Evolutionary conservation across 352 stramenopile species (phyloP).

Genomic region (Saprolegnia diclina): DNA sequence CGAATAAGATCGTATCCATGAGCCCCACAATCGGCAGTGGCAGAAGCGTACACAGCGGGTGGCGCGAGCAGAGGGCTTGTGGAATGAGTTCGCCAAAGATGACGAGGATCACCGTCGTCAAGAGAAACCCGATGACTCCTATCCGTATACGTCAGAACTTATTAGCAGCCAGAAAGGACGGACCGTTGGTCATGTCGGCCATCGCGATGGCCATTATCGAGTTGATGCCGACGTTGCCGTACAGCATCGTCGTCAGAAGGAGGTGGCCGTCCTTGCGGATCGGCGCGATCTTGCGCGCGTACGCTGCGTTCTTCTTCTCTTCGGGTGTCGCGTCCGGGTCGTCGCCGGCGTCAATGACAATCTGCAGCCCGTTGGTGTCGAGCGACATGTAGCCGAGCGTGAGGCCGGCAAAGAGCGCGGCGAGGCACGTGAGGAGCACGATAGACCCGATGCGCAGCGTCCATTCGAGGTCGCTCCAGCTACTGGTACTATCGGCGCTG

Average conservation of each 20-base stretch:
- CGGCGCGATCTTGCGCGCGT: constrained; percentile 69
- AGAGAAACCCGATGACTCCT: constrained; percentile 88
- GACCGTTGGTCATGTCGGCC: constrained; percentile 79
- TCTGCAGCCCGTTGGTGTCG: constrained; percentile 95
- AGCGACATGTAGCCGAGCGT: constrained; percentile 96
- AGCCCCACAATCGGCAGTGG: constrained; percentile 41
- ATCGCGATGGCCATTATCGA: constrained; percentile 96
- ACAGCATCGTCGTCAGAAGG: constrained; percentile 95
- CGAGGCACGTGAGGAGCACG: constrained; percentile 71
- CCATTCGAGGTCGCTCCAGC: constrained; percentile 19
- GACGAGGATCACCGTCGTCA: constrained; percentile 93
- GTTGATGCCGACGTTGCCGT: constrained; percentile 97
- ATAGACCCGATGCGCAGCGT: constrained; percentile 33
- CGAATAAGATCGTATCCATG: constrained; percentile 12
- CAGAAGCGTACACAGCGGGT: constrained; percentile 64
- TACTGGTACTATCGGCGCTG: background rate
- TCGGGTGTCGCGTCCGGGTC: constrained; percentile 59
- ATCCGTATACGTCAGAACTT: constrained; percentile 7
- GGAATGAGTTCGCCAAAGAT: constrained; percentile 94
- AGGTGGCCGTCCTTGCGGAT: constrained; percentile 93
- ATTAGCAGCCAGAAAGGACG: constrained; percentile 10
- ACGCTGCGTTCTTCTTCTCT: constrained; percentile 45
- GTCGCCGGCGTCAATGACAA: constrained; percentile 89
- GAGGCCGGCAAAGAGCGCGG: constrained; percentile 91
- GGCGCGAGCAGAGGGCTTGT: constrained; percentile 89